Base-by-base conservation (phyloP, 2,329 filamentous ascomycete species). In the Simplicillium aogashimaense region DNA sequence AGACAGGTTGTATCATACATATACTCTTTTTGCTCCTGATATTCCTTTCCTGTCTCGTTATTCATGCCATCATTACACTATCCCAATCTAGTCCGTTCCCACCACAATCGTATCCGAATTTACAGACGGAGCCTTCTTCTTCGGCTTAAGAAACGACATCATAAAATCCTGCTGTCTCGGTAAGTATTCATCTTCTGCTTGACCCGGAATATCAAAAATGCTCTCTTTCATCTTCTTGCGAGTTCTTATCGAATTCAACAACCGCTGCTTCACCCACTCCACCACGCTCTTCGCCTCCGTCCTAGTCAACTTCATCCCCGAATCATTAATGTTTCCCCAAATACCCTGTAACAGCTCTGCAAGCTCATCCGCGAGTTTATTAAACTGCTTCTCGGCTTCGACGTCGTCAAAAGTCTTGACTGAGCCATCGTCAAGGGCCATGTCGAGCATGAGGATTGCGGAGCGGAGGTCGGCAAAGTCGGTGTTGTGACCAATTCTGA, bases 211-310 rank as follows among this genome's bases (percentile, higher is more conserved):
- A 20, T 69, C 68, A 47, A 72, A 76, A 4, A 76, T 66, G 47
- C 64, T 71, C 43, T 65, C 67, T 52, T 71, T 76, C 10, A 66
- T 67, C 37, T 65, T 70, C 35, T 66, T 69, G 48, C 72, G 74
- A 10, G 83, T 84, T 37, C 87, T 72, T 36, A 90, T 80, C 3
- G 76, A 73, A 54, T 83, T 79, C 36, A 78, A 63, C 12, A 95
- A 66, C 41, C 89, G 76, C 51, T 84, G 78, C 43, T 81, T 73
- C n/a, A 95, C 64, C 42, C 79, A 72, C 51, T 94, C 83, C 31
- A 94, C 68, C 10, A 73, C 70, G 40, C 79, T 78, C 60, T 94
- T 95, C 11, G 84, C 78, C 53, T 94, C 79, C 25, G 85, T 83
- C 25, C 84, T 74, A 13, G 74, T 72, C 43, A 92, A 68, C 16